Conservation (phyloP, 257 asterid genomes). For the Nyctanthes arbortristis region DNA sequence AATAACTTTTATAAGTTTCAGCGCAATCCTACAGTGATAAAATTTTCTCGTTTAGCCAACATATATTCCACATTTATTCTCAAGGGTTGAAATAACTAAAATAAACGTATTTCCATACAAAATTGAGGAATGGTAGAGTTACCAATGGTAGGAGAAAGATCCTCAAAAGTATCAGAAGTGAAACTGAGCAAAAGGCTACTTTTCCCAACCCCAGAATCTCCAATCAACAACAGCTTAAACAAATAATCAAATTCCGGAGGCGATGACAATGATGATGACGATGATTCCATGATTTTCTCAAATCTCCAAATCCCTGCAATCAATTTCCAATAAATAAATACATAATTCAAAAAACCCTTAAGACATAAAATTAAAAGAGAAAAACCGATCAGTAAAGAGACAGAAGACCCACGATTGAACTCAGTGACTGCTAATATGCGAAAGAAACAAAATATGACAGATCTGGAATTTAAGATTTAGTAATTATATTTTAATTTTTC, state of each 20-base stretch:
- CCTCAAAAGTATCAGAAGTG: constrained; percentile 82
- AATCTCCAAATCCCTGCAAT: constrained; percentile 4
- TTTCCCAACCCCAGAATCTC: constrained; percentile 97
- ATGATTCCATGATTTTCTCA: constrained; percentile 38
- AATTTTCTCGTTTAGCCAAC: background rate
- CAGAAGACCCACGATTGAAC: background rate
- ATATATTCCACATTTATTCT: background rate
- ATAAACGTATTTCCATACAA: background rate
- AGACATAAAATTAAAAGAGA: background rate
- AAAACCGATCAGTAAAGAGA: background rate
- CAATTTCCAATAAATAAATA: constrained; percentile 5
- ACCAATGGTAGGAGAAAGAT: constrained; percentile 81
- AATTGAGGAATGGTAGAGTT: background rate
- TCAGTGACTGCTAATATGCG: background rate
- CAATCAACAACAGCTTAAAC: constrained; percentile 50
- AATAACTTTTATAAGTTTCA: background rate
- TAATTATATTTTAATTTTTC: background rate
- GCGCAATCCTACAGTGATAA: background rate
- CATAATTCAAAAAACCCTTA: background rate
- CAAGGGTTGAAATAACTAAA: background rate
- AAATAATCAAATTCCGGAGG: constrained; percentile 47
- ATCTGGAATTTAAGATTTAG: background rate
- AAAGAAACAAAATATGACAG: background rate
- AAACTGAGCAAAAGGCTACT: constrained; percentile 87
- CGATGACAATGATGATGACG: constrained; percentile 44